Base-by-base conservation (phyloP, 441 rosid genomes). In the Erodium moschatum region DNA sequence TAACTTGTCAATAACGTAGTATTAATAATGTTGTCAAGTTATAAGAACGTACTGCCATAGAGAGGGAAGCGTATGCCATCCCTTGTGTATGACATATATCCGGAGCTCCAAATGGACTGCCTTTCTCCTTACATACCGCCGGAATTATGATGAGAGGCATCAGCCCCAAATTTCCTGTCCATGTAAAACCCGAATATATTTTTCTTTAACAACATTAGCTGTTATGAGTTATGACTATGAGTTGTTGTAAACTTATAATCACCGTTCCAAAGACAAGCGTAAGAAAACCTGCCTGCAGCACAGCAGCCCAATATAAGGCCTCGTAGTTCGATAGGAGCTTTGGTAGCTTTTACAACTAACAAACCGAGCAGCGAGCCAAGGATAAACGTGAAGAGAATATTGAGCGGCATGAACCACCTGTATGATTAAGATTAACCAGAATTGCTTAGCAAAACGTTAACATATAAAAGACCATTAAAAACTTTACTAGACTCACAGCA, bases 371-470 rank as follows among this genome's bases (percentile, higher is more conserved):
- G 6, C 5, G 96, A 89, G 11, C 96, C 96, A 24, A 86, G 66
- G 63, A 88, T 69, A 72, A 84, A 86, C 12, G 96, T 87, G 66
- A 92, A 78, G 50, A 92, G 86, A 56, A 88, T 73, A 75, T 89
- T 92, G 48, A 90, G 12, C 9, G 97, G 97, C 97, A 92, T 92
- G 81, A 92, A 89, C 97, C 96, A 91, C 85, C 97, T 88, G 71
- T 52, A 70, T 19, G 7, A 18, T 56, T 33, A n/a, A 7, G 63
- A 6, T 12, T 15, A 54, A 7, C 58, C 15, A 12, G 8, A 1
- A n/a, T 16, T 40, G 46, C 46, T 40, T 40, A 16, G 24, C 27
- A 9, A 33, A 6, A 33, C 62, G 29, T 5, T 42, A 52, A 12
- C 7, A 48, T 24, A 24, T 24, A 46, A 2, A 40, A 33, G 6